A percentile compares a stretch with the other conserved stretches of the same genome.
Evolutionary conservation across 169 alveolate genomes (phyloP).

Genomic region (Eimeria tenella): DNA sequence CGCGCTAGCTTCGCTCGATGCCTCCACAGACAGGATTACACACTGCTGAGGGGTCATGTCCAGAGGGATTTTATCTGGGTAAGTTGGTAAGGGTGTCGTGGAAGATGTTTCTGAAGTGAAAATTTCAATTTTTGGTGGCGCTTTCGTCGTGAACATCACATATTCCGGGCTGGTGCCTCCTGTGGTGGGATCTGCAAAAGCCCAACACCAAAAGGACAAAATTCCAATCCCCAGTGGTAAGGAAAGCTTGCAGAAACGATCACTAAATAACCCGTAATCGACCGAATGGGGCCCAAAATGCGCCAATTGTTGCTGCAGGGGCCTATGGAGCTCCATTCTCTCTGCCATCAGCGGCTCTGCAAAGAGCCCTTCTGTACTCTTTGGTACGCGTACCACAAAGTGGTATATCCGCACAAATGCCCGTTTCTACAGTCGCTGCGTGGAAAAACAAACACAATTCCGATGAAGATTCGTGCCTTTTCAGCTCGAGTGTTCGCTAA

Average conservation of each 20-base stretch:
- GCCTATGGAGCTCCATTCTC: too few relatives aligned
- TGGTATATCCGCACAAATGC: slow-evolving; percentile 6
- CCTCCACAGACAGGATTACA: not conserved
- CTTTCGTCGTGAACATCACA: slow-evolving; percentile 10
- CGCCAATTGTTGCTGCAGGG: too few relatives aligned
- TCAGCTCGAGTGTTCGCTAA: too few relatives aligned
- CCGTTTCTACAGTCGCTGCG: slow-evolving; percentile 46
- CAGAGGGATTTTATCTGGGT: not conserved
- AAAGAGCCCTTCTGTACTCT: not conserved
- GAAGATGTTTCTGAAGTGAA: not conserved
- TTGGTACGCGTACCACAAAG: slow-evolving; percentile 9
- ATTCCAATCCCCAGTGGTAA: too few relatives aligned
- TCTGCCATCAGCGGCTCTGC: too few relatives aligned
- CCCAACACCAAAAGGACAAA: too few relatives aligned
- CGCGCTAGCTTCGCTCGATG: not conserved
- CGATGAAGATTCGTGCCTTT: too few relatives aligned
- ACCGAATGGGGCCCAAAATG: too few relatives aligned
- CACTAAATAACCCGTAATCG: too few relatives aligned
- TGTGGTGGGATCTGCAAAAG: slow-evolving; percentile 8
- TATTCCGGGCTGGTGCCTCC: not conserved
- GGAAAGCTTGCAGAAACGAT: too few relatives aligned
- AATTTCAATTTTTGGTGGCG: slow-evolving; percentile 17
- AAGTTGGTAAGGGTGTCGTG: not conserved
- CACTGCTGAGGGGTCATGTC: slow-evolving; percentile 36
- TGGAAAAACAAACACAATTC: not conserved